These are phyloP conservation scores for Diaporthe citriasiana DNA, from an alignment of 2,329 filamentous ascomycete species.

Conservation along the genomic window DNA sequence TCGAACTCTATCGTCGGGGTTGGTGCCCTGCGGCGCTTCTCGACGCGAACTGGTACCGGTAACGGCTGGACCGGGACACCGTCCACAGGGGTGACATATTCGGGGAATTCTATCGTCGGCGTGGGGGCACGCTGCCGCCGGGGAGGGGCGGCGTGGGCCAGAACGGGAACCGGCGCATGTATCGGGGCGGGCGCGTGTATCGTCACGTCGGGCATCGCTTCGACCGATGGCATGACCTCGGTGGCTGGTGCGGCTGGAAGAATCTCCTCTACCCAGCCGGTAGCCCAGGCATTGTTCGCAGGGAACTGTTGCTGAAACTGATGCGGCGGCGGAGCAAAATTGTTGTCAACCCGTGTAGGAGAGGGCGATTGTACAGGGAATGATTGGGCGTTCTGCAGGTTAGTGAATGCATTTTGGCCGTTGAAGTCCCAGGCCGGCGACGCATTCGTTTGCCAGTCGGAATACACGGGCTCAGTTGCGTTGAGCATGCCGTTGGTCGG, in stretches of 20 bases:
- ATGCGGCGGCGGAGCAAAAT: neutral
- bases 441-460: slow-evolving; percentile 20
- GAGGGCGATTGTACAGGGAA: slow-evolving; percentile 5
- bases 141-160: neutral
- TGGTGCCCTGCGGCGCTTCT: slow-evolving; percentile 29
- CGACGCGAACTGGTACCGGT: slow-evolving; percentile 1
- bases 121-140: slow-evolving; percentile 25
- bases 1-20: slow-evolving; percentile 26
- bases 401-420: neutral
- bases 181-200: neutral
- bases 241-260: neutral
- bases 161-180: neutral
- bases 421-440: slow-evolving; percentile 25
- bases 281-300: slow-evolving; percentile 2
- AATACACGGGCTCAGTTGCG: neutral
- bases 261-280: slow-evolving; percentile 18
- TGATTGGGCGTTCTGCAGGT: neutral
- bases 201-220: slow-evolving; percentile 1
- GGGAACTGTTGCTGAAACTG: slow-evolving; percentile 9
- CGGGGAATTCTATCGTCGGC: slow-evolving; percentile 26
- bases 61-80: neutral
- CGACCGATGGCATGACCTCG: slow-evolving; percentile 13
- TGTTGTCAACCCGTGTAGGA: slow-evolving; percentile 13
- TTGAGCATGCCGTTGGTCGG: slow-evolving; percentile 20
- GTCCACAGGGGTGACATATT: neutral